Evolutionary conservation across 2,329 filamentous ascomycete genomes (phyloP), one percentile per base, ranked within the genome.

Genomic region (Epicoccum nigrum): DNA sequence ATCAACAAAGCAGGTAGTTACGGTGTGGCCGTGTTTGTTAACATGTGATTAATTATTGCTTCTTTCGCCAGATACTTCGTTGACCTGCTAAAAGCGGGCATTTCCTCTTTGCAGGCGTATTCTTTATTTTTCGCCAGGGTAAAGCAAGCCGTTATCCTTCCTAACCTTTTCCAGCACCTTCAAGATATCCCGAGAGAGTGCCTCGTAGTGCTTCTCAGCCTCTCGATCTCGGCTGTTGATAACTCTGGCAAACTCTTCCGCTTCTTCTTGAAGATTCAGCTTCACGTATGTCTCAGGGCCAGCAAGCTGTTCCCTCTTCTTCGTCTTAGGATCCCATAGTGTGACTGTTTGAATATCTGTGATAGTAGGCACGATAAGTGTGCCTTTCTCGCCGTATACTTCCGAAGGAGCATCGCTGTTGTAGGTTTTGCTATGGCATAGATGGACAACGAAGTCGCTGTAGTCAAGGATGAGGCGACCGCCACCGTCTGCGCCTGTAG

Each of bases 181-280:
- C 37, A 79, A 50, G 0, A 79, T 75, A 43, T 69, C 73, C 59
- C 64, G 65, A 43, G 74, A 77, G 44, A 78, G 66, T 52, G 59
- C 52, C 64, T 78, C 76, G 62, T 77, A 65, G 62, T 67, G 69
- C 39, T 52, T 64, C 34, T 72, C 62, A 12, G 70, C 75, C 46
- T 65, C 62, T 23, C 41, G 56, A 60, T 81, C 78, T 52, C 60
- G 62, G 46, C 72, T 62, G 11, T 70, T 58, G 28, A 81, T 70
- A 23, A 78, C 76, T 45, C 75, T 63, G 43, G 75, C 78, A 64
- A 76, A 77, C 58, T 78, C 77, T 23, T 60, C 64, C 27, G 77
- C 77, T 65, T 81, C 78, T 55, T 78, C 77, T 54, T 74, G 69
- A 66, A 81, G 63, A 55, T 79, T 80, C 30, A 78, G 59, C 45